phyloP scores from a whole-genome alignment of 2,329 filamentous ascomycete species.

The Neofusicoccum ribis region DNA sequence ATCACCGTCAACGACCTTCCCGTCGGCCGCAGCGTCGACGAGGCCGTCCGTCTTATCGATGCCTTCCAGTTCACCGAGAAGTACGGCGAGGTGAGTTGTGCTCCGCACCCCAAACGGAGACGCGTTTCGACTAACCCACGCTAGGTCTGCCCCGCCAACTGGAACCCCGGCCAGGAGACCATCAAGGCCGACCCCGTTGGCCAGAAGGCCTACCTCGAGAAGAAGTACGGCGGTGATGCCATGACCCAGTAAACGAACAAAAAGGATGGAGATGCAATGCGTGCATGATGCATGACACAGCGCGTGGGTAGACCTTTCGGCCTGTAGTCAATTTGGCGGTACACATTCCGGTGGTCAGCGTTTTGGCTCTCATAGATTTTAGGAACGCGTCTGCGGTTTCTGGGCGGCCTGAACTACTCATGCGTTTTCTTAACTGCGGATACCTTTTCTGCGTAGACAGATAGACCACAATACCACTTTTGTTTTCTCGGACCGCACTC shows the following conservation, averaged over 20 bases:
- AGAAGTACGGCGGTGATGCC: slow-evolving; percentile 33
- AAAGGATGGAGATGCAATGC: not conserved
- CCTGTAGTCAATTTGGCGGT: not conserved
- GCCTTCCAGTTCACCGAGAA: slow-evolving; percentile 50
- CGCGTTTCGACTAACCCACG: not conserved
- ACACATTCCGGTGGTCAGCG: not conserved
- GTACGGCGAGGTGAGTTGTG: slow-evolving; percentile 38
- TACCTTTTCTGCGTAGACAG: slow-evolving; percentile 20
- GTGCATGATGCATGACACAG: slow-evolving; percentile 8
- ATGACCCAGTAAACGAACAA: slow-evolving; percentile 19
- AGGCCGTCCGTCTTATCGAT: slow-evolving; percentile 59
- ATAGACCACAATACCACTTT: slow-evolving; percentile 20
- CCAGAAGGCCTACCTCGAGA: slow-evolving; percentile 40
- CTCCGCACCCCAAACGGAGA: not conserved
- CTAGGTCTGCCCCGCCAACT: slow-evolving; percentile 44
- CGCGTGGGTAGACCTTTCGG: slow-evolving; percentile 1
- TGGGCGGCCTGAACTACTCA: not conserved
- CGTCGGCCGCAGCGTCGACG: slow-evolving; percentile 64
- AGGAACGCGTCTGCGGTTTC: not conserved
- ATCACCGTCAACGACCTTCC: slow-evolving; percentile 67
- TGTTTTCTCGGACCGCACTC: not conserved
- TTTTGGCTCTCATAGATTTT: not conserved
- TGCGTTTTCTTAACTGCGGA: slow-evolving; percentile 12
- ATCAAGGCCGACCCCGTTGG: slow-evolving; percentile 44
- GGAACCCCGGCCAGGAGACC: slow-evolving; percentile 41